Conservation (phyloP, 202 grass and related monocot species). For the Zizania palustris region DNA sequence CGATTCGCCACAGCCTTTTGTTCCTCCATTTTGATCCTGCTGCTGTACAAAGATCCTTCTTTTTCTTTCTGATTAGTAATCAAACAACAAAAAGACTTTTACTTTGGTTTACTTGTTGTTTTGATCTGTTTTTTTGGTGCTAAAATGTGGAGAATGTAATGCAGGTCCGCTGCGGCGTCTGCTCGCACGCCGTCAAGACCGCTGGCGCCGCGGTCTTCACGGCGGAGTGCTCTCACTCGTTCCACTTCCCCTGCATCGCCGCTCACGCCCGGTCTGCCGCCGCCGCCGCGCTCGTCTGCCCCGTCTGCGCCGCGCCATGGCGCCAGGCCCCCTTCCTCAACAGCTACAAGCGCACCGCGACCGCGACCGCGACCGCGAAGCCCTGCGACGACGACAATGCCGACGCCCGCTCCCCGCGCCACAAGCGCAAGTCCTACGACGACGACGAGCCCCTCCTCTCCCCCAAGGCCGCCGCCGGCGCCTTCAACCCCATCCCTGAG, state of each 20-base stretch:
- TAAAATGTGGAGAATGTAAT: background rate
- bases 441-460: conserved; percentile 77
- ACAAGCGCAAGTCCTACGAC: conserved; percentile 50
- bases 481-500: conserved; percentile 94
- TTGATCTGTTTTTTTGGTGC: too few relatives aligned
- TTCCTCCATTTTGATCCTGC: too few relatives aligned
- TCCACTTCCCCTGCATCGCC: conserved; percentile 91
- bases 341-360: conserved; percentile 28
- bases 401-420: conserved; percentile 33
- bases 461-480: conserved; percentile 38
- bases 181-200: conserved; percentile 64
- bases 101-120: too few relatives aligned
- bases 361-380: conserved; percentile 32
- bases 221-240: conserved; percentile 83
- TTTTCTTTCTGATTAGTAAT: too few relatives aligned
- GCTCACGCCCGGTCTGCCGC: conserved; percentile 49
- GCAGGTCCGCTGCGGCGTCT: conserved; percentile 79
- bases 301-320: conserved; percentile 77
- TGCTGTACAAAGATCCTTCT: too few relatives aligned
- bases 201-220: conserved; percentile 88
- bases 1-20: too few relatives aligned
- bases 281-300: conserved; percentile 58
- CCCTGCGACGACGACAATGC: conserved; percentile 37
- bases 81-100: too few relatives aligned
- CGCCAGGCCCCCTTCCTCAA: conserved; percentile 61